phyloP scores from a whole-genome alignment of 768 basidiomycete species.

The Mycena indigotica region DNA sequence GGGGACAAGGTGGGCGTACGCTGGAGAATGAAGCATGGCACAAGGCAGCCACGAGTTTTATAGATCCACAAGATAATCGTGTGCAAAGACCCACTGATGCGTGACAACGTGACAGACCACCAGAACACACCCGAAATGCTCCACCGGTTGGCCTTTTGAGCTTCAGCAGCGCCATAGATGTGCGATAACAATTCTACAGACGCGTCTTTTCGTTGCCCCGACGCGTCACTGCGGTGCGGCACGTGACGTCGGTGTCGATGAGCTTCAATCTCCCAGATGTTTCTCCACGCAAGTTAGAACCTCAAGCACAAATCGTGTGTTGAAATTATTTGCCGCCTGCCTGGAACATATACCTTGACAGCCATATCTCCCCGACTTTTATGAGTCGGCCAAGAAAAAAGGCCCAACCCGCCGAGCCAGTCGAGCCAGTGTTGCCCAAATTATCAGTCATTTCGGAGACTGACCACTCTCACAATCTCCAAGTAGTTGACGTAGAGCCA shows the following conservation, averaged over 20 bases:
- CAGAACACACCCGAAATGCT: too few relatives aligned
- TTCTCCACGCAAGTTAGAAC: constrained; percentile 42
- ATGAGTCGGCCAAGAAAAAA: constrained; percentile 38
- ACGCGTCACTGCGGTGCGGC: too few relatives aligned
- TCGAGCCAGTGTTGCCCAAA: constrained; percentile 40
- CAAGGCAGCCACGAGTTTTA: constrained; percentile 24
- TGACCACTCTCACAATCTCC: constrained; percentile 39
- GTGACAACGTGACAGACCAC: too few relatives aligned
- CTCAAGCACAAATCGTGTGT: constrained; percentile 64
- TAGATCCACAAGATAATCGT: too few relatives aligned
- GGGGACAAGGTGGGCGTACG: constrained; percentile 51
- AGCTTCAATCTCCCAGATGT: constrained; percentile 61
- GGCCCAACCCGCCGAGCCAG: constrained; percentile 3
- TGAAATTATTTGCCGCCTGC: constrained; percentile 7
- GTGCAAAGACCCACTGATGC: too few relatives aligned
- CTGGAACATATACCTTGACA: constrained; percentile 40
- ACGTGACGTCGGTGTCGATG: constrained; percentile 34
- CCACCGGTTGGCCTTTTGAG: too few relatives aligned
- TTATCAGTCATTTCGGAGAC: constrained; percentile 49
- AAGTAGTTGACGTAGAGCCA: constrained; percentile 25
- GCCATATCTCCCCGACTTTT: constrained; percentile 52
- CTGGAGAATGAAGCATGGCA: constrained; percentile 78
- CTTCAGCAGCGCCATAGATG: too few relatives aligned
- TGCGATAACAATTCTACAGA: too few relatives aligned
- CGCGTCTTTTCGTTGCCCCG: too few relatives aligned